Evolutionary conservation across 805 yeast species (phyloP).

Genomic region (Pichia occidentalis): DNA sequence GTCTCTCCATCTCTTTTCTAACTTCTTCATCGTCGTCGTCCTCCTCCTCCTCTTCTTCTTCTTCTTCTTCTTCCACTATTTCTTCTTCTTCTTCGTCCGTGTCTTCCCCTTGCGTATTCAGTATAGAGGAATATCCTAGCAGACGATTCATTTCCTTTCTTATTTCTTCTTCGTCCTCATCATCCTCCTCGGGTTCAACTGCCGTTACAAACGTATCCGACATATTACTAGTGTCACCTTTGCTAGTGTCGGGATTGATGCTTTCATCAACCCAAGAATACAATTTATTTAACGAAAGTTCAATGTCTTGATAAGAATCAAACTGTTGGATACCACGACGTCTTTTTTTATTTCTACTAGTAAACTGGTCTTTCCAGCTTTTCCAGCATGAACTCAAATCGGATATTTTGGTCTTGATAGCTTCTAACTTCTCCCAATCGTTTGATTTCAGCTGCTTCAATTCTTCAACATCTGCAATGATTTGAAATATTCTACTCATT

Average conservation of each 20-base stretch:
- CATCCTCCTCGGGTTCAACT: constrained; percentile 2
- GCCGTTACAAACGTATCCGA: not conserved
- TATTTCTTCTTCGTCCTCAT: constrained; percentile 2
- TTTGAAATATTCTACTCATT: constrained; percentile 5
- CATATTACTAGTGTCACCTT: not conserved
- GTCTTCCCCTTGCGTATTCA: constrained; percentile 5
- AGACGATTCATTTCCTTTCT: constrained; percentile 1
- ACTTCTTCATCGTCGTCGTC: constrained; percentile 9
- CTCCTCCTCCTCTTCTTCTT: constrained; percentile 1
- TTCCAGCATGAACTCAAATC: constrained; percentile 6
- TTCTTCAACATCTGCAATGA: not conserved
- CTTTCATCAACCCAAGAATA: not conserved
- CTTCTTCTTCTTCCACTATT: constrained; percentile 3
- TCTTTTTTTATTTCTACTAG: constrained; percentile 1
- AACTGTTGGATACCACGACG: constrained; percentile 9
- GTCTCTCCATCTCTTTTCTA: constrained; percentile 9
- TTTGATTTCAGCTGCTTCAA: not conserved
- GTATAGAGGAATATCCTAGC: constrained; percentile 1
- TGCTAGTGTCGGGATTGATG: not conserved
- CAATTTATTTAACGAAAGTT: not conserved
- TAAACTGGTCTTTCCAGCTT: constrained; percentile 11
- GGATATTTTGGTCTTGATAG: constrained; percentile 2
- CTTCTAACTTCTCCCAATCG: constrained; percentile 2
- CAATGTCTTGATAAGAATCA: constrained; percentile 3
- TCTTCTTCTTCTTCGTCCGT: constrained; percentile 1